Base-by-base conservation (phyloP, 805 yeast species). In the Lipomyces sp. region DNA sequence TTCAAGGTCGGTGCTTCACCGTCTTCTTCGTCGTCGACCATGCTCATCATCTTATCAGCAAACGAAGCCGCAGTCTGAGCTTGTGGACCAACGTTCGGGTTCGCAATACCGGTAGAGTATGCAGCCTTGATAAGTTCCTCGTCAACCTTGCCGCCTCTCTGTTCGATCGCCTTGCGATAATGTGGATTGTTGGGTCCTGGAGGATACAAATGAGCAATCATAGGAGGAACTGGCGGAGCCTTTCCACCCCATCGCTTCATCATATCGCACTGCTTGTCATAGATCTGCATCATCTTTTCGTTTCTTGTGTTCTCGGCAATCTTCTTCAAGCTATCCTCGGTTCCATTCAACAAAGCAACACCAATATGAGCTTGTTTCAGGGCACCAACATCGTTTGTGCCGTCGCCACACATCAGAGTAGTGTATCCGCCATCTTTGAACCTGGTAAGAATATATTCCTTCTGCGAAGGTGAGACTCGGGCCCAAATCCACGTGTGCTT, bases 331-430 rank as follows among this genome's bases (percentile, higher is more conserved):
- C 97, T 90, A 62, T 91, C 97, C 76, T 90, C 97, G 64, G 99
- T 93, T 80, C 98, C 99, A 75, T 95, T 95, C 77, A 95, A 84
- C 73, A 95, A 82, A n/a, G 99, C 99, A 77, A 95, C 90, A 82
- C 99, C 99, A 75, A 95, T 89, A 76, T 95, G 97, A 1, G 99
- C 98, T 81, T 95, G 98, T 79, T 95, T 95, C 80, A 95, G 85
- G 63, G 99, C 99, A 79, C 99, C 99, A 60, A 95, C 99, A 82
- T 95, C 99, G 77, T 95, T 95, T n/a, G 99, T 95, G 80, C 99
- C 99, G 80, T 95, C 99, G 83, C 99, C 99, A 80, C 99, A 95
- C 99, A 95, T 95, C 74, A 95, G 84, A 32, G 98, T 95, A 75
- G 86, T 89, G 80, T 94, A 95, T 33, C 97, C 97, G 77, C 91